Conservation (phyloP, 305 asterid genomes). For the Rubia balearica region DNA sequence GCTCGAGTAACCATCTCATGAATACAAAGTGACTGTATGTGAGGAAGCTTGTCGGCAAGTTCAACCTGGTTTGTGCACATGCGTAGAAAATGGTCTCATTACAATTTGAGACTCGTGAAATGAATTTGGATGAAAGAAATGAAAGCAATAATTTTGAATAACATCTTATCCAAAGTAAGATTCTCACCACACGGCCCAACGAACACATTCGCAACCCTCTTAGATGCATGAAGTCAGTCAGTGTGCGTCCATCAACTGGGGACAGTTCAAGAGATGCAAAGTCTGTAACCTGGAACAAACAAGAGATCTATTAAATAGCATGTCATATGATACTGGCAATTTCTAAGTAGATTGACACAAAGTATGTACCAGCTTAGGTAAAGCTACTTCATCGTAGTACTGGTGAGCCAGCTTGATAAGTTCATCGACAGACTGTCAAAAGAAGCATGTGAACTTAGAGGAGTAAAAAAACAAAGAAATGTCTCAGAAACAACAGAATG, state of each 20-base stretch:
- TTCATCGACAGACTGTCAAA: conserved; percentile 76
- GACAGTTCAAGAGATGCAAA: conserved; percentile 99
- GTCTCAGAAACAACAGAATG: neutral
- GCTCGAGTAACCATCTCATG: conserved; percentile 99
- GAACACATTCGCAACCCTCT: conserved; percentile 94
- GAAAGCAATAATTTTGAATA: neutral
- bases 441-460: conserved; percentile 15
- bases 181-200: conserved; percentile 94
- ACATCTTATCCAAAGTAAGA: conserved; percentile 7
- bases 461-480: neutral
- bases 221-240: conserved; percentile 98
- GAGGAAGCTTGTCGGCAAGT: conserved; percentile 96
- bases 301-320: conserved; percentile 6
- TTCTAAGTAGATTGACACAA: neutral
- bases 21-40: conserved; percentile 92
- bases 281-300: conserved; percentile 68
- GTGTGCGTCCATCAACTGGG: conserved; percentile 98
- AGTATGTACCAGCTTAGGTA: conserved; percentile 86
- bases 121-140: neutral
- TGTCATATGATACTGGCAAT: conserved; percentile 5
- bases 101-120: neutral
- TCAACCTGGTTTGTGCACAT: conserved; percentile 63
- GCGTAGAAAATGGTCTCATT: neutral
- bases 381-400: conserved; percentile 85
- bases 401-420: conserved; percentile 76